Evolutionary conservation across 345 rosid genomes (phyloP), one percentile per base, ranked within the genome.

Genomic region (Theobroma cacao): DNA sequence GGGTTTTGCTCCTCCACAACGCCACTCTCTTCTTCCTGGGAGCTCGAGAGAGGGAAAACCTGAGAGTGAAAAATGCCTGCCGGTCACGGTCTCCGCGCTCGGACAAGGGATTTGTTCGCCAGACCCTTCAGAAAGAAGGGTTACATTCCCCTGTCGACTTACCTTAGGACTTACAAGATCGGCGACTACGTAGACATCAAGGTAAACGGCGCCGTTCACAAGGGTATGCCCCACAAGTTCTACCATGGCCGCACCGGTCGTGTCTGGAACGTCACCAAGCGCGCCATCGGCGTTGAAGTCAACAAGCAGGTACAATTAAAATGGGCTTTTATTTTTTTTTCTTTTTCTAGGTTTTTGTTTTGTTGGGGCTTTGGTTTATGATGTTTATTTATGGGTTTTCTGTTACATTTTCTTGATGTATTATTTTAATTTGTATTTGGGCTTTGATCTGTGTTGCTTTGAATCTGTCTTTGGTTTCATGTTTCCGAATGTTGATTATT

Each of bases 221-320:
- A 91, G 88, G 95, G 93, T 40, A 91, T 91, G 95, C 93, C 95
- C 59, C 95, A 91, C 77, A 91, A 91, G 84, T 91, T 88, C 87
- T 91, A 91, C 83, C 95, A 91, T 50, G 95, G 95, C 7, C 95
- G 95, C 59, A 91, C 95, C 7, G 95, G 95, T 22, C 88, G 86
- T 40, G 90, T 91, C 79, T 91, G 95, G 95, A 91, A 91, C 74
- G 91, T 91, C 77, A 91, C 93, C 81, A 91, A 91, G 80, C 93
- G 93, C 52, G 95, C 95, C 79, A 75, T 91, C 48, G 95, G 95
- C 14, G 95, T 91, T 10, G 95, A 91, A 82, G 72, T 91, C 70
- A 91, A 91, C 89, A 91, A 91, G 75, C 92, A 90, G 93, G 95
- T 91, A 10, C 18, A 4, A 3, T 41, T 6, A 1, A 18, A 50